Percentiles rank a stretch among this genome's conserved stretches.
phyloP scores from a whole-genome alignment of 2,329 filamentous ascomycete species.

The Aspergillus neoniger region DNA sequence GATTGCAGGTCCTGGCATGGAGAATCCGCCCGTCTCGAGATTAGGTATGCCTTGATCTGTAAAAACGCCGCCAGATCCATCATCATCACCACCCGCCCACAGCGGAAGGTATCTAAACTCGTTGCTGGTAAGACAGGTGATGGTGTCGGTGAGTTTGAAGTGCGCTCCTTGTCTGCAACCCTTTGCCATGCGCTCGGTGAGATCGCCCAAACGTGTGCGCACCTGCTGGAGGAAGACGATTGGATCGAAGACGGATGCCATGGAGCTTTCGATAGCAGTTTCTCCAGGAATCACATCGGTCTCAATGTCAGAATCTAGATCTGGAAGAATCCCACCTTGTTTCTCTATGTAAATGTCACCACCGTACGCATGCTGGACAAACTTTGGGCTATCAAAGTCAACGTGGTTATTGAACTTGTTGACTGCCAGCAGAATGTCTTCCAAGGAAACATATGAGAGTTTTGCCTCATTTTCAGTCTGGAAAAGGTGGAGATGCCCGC shows the following conservation, averaged over 20 bases:
- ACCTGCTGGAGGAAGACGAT: constrained; percentile 22
- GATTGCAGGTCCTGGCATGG: constrained; percentile 37
- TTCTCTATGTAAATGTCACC: neutral
- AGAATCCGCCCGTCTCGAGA: constrained; percentile 38
- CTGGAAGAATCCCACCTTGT: neutral
- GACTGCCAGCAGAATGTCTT: neutral
- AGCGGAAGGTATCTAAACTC: constrained; percentile 66
- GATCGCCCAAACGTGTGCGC: constrained; percentile 17
- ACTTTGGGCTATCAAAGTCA: neutral
- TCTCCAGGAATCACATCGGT: neutral
- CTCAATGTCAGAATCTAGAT: neutral
- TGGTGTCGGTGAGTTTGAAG: constrained; percentile 37
- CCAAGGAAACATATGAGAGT: neutral
- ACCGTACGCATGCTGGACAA: neutral
- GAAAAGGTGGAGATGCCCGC: constrained; percentile 11
- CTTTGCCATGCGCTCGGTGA: constrained; percentile 23
- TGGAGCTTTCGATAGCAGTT: too few species aligned
- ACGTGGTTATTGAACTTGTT: neutral
- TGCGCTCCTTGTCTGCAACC: constrained; percentile 13
- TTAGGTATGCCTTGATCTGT: constrained; percentile 38
- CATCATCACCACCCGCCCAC: constrained; percentile 63
- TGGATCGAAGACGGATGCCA: constrained; percentile 16
- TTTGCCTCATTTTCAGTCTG: constrained; percentile 12
- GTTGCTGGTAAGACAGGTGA: constrained; percentile 56
- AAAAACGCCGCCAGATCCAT: constrained; percentile 54